phyloP scores from a whole-genome alignment of 106 monocot genomes.

The Narthecium ossifragum region DNA sequence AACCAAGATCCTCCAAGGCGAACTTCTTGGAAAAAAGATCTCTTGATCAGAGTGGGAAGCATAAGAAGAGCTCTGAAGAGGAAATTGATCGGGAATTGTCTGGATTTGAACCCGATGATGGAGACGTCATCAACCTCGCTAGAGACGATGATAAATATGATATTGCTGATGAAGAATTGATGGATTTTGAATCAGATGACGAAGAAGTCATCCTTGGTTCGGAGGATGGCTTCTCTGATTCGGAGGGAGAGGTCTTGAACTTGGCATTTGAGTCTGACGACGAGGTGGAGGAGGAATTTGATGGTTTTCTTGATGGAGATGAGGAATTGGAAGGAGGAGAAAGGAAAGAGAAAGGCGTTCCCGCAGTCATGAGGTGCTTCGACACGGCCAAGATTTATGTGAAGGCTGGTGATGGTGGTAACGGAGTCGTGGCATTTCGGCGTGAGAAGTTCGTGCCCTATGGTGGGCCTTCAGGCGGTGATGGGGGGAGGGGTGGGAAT shows the following conservation, averaged over 20 bases:
- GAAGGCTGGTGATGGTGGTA: constrained; percentile 89
- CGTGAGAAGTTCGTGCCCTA: constrained; percentile 86
- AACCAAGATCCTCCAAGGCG: too few relatives aligned
- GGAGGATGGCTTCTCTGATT: not conserved
- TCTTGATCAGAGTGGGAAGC: too few relatives aligned
- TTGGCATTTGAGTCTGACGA: not conserved
- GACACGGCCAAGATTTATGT: constrained; percentile 86
- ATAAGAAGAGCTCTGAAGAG: not conserved
- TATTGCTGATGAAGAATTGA: not conserved
- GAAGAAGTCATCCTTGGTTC: constrained; percentile 16
- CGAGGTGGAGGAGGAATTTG: constrained; percentile 5
- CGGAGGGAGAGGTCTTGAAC: not conserved
- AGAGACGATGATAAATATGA: not conserved
- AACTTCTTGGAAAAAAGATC: too few relatives aligned
- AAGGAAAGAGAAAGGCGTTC: constrained; percentile 90
- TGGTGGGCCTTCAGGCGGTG: constrained; percentile 93
- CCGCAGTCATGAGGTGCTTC: constrained; percentile 95
- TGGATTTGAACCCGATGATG: constrained; percentile 18
- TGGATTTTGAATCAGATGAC: constrained; percentile 16
- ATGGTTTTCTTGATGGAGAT: not conserved
- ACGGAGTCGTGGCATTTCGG: constrained; percentile 87
- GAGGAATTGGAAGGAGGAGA: constrained; percentile 22
- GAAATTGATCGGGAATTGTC: not conserved
- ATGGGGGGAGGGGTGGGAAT: constrained; percentile 82
- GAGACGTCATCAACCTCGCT: not conserved